These are phyloP conservation scores for Fusarium abutilonis DNA, from an alignment of 2,329 filamentous ascomycete species.

Conservation along the genomic window DNA sequence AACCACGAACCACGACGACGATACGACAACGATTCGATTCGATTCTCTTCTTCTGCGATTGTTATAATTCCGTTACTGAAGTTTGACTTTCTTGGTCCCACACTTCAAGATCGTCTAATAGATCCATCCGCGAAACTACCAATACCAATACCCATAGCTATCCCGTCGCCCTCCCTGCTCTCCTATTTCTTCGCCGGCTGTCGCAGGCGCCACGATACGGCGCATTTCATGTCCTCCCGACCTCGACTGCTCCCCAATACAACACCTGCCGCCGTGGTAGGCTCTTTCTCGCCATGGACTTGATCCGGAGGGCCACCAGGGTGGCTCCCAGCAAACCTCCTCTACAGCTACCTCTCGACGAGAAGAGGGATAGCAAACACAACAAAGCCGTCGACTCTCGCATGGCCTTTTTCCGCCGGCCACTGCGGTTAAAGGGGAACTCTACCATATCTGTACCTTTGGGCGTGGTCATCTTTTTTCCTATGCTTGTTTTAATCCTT, in stretches of 20 bases:
- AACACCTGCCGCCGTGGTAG: slow-evolving; percentile 55
- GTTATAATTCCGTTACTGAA: slow-evolving; percentile 8
- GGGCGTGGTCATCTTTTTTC: slow-evolving; percentile 91
- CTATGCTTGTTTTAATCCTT: slow-evolving; percentile 87
- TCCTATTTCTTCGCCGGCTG: slow-evolving; percentile 34
- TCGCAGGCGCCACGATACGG: slow-evolving; percentile 43
- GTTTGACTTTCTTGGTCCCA: slow-evolving; percentile 9
- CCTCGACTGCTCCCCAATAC: slow-evolving; percentile 45
- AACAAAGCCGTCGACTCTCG: slow-evolving; percentile 57
- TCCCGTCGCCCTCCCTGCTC: slow-evolving; percentile 13
- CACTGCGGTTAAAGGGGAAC: slow-evolving; percentile 89
- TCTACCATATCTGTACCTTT: slow-evolving; percentile 92
- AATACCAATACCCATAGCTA: background rate
- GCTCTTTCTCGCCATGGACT: slow-evolving; percentile 60
- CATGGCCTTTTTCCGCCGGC: slow-evolving; percentile 84
- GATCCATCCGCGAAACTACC: slow-evolving; percentile 11
- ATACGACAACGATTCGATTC: slow-evolving; percentile 25
- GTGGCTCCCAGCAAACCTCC: slow-evolving; percentile 57
- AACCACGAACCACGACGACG: slow-evolving; percentile 35
- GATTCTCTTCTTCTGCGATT: slow-evolving; percentile 11
- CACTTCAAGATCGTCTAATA: slow-evolving; percentile 27
- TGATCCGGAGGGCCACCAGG: slow-evolving; percentile 65
- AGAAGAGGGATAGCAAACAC: slow-evolving; percentile 57
- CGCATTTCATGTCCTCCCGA: slow-evolving; percentile 43
- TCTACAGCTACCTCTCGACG: slow-evolving; percentile 59